These are phyloP conservation scores for Kwoniella heveanensis DNA, from an alignment of 768 basidiomycete species.

Conservation along the genomic window DNA sequence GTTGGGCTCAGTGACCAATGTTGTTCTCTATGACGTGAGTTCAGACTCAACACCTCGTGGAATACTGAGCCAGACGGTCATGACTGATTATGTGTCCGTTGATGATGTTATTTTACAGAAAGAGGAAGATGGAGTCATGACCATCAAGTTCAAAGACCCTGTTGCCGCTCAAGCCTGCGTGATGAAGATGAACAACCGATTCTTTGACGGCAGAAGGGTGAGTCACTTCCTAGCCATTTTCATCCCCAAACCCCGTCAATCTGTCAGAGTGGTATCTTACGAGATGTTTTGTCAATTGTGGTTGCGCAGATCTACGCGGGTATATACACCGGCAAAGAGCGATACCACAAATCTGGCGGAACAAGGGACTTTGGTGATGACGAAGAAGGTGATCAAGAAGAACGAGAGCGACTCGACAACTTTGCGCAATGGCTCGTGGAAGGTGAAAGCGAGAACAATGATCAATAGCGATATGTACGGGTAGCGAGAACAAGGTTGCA, in stretches of 20 bases:
- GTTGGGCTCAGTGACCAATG: conserved; percentile 92
- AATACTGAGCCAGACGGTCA: too few relatives aligned
- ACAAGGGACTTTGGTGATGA: conserved; percentile 65
- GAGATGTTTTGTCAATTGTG: background rate
- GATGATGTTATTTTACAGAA: too few relatives aligned
- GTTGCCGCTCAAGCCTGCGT: conserved; percentile 92
- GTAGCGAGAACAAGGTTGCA: background rate
- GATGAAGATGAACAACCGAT: conserved; percentile 92
- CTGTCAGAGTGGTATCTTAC: conserved; percentile 20
- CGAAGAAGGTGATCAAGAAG: conserved; percentile 62
- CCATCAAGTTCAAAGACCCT: conserved; percentile 90
- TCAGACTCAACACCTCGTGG: background rate
- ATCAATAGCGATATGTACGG: conserved; percentile 14
- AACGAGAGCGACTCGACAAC: conserved; percentile 80
- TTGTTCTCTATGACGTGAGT: conserved; percentile 90
- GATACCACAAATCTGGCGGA: conserved; percentile 72
- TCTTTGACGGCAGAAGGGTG: conserved; percentile 77
- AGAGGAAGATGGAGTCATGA: conserved; percentile 92
- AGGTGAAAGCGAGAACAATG: conserved; percentile 36
- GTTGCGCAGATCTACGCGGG: conserved; percentile 84
- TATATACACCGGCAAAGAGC: conserved; percentile 77
- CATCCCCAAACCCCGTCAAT: too few relatives aligned
- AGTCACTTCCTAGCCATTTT: too few relatives aligned
- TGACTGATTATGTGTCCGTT: too few relatives aligned
- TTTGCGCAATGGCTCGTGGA: conserved; percentile 84